Base-by-base conservation (phyloP, 345 rosid species). In the Pistacia integerrima region DNA sequence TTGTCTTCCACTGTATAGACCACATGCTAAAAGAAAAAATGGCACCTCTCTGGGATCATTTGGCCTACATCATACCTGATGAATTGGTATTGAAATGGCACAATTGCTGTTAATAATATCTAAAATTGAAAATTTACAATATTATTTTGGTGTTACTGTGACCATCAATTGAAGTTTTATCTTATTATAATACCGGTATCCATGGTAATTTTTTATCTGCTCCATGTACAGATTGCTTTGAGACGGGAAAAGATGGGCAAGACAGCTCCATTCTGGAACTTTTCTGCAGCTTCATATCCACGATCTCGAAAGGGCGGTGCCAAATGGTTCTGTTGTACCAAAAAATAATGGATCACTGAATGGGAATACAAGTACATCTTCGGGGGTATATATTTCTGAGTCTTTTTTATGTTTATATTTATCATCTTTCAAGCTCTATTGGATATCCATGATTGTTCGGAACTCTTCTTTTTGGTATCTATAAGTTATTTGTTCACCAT, bases 171-270 rank as follows among this genome's bases (percentile, higher is more conserved):
- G 33, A 12, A 28, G 46, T 4, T 44, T 69, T 55, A 35, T 16
- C 3, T 28, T 33, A 70, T 33, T 54, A 56, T 36, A 28, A 30
- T 1, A 14, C 8, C 13, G 30, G 55, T 20, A 11, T 61, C 33
- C 52, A 25, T 17, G 11, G 64, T 73, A 38, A 56, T 17, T 51
- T 74, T 67, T n/a, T 13, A 76, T 55, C 48, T 75, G 65, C 13
- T 76, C 52, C 20, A 35, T 67, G 74, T 77, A 69, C 77, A 92
- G 94, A 92, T 92, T 86, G 95, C 97, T 81, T 75, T 92, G 74
- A 88, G 95, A 84, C 84, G 97, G 64, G 97, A 92, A 86, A 92
- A 75, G 83, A 84, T 92, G 93, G 95, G 97, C 20, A 88, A 90
- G 76, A 88, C 88, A 4, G 95, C 93, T 82, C 90, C 95, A 1